A percentile compares a stretch with the other conserved stretches of the same genome.
Conservation (phyloP, 2,329 filamentous ascomycete genomes). For the Colletotrichum salicis region DNA sequence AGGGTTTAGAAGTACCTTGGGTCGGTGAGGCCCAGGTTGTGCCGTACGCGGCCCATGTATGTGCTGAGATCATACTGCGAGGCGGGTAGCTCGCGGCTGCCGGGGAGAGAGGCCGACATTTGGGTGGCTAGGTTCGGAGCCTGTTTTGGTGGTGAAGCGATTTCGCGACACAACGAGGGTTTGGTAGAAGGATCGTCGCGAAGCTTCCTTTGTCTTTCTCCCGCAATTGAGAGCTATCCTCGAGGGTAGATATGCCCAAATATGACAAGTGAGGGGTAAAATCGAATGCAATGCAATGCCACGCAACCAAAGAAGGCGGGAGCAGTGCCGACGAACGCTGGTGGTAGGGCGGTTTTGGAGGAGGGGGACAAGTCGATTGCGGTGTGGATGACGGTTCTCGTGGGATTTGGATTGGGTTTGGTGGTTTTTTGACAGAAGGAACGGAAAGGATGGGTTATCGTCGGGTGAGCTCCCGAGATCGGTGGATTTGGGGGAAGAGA, state of each 20-base stretch:
- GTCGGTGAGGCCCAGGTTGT: slow-evolving; percentile 90
- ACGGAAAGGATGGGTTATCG: slow-evolving; percentile 29
- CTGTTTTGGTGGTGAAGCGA: neutral
- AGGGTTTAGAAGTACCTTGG: slow-evolving; percentile 77
- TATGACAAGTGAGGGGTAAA: neutral
- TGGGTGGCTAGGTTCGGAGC: slow-evolving; percentile 11
- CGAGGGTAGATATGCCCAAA: neutral
- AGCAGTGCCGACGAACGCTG: slow-evolving; percentile 20
- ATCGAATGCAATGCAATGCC: neutral
- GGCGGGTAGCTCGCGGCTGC: slow-evolving; percentile 82
- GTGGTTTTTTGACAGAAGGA: neutral
- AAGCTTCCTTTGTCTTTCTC: neutral
- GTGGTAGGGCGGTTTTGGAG: neutral
- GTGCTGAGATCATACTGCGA: slow-evolving; percentile 93
- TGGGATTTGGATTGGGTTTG: neutral
- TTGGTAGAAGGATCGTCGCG: neutral
- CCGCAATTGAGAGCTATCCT: neutral
- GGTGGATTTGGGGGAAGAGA: slow-evolving; percentile 4
- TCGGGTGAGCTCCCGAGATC: slow-evolving; percentile 32
- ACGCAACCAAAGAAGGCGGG: neutral
- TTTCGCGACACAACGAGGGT: neutral
- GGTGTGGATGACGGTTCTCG: slow-evolving; percentile 14
- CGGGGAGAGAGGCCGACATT: slow-evolving; percentile 75
- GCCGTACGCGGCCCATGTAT: slow-evolving; percentile 94
- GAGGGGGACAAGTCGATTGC: neutral